Base-by-base conservation (phyloP, 257 asterid genomes). In the Nicotiana benthamiana region DNA sequence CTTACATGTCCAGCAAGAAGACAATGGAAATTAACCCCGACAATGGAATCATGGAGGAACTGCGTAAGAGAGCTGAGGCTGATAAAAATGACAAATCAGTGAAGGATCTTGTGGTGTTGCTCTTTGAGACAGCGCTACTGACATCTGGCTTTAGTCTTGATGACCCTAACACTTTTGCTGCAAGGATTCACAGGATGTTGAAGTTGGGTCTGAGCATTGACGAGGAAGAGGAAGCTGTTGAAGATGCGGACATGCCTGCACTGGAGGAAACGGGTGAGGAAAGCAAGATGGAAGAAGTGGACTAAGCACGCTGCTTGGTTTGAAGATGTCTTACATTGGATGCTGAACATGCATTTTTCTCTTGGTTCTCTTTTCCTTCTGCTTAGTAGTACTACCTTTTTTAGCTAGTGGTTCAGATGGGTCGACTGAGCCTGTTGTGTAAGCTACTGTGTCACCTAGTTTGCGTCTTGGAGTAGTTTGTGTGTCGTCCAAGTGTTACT, bases 221-320 rank as follows among this genome's bases (percentile, higher is more conserved):
- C 0, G 96, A 90, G 53, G 94, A 83, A 0, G 91, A 85, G 5
- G 98, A 90, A 5, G 87, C 26, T 6, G 94, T 75, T 3, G 97
- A 88, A 17, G 93, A 90, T 75, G 90, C 77, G 0, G 96, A 89
- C 2, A 93, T 92, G 98, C 96, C 97, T 1, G 88, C 89, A 0
- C 70, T 89, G 84, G 98, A 92, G 88, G 96, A 93, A 20, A 91
- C 83, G 9, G 90, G 80, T n/a, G 97, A 89, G 85, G 98, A 92
- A 87, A 92, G 98, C 92, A 92, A 93, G 82, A 93, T 93, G 98
- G 98, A 92, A 83, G 98, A 93, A 70, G 98, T 92, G 17, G 97
- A 93, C 54, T 93, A 82, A 82, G 30, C 43, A 48, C 18, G 18
- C 18, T 15, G 16, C 18, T 51, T 13, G 18, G 56, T 15, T 8